phyloP scores from a whole-genome alignment of 331 rosid genomes.

The Cydonia oblonga region DNA sequence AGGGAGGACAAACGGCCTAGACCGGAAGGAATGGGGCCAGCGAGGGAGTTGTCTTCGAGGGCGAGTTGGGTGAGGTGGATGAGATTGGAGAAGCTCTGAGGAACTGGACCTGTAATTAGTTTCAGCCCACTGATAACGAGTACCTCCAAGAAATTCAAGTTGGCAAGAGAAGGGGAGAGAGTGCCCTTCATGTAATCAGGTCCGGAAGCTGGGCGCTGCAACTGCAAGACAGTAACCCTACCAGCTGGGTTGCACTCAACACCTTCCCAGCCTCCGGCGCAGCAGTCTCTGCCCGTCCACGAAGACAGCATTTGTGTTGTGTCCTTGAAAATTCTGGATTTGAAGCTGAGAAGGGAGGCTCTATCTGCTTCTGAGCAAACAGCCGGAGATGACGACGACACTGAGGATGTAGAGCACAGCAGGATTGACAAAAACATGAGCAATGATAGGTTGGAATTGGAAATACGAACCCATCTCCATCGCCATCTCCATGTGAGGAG shows the following conservation, averaged over 20 bases:
- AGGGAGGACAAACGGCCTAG: conserved; percentile 59
- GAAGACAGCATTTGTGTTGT: conserved; percentile 63
- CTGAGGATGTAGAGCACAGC: background rate
- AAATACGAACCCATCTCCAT: conserved; percentile 29
- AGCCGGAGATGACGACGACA: conserved; percentile 14
- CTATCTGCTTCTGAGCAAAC: conserved; percentile 73
- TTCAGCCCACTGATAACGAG: conserved; percentile 67
- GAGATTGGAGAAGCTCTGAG: conserved; percentile 58
- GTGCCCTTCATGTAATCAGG: conserved; percentile 64
- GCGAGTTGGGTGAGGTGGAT: conserved; percentile 58
- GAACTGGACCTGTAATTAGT: conserved; percentile 68
- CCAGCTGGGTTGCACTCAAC: conserved; percentile 70
- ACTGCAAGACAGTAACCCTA: conserved; percentile 58
- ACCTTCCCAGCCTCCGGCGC: conserved; percentile 93
- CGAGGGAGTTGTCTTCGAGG: conserved; percentile 70
- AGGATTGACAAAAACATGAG: background rate
- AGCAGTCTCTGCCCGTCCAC: conserved; percentile 78
- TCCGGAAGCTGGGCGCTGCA: conserved; percentile 54
- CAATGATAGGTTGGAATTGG: conserved; percentile 5
- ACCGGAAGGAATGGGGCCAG: conserved; percentile 65
- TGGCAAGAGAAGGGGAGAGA: conserved; percentile 65
- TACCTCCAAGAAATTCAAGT: conserved; percentile 71
- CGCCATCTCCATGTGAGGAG: background rate
- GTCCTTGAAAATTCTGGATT: conserved; percentile 55
- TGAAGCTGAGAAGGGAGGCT: conserved; percentile 73